Percentiles rank a stretch among this genome's conserved stretches.
Evolutionary conservation across 1,284 basidiomycete genomes (phyloP).

Genomic region (Rhodofomes roseus): DNA sequence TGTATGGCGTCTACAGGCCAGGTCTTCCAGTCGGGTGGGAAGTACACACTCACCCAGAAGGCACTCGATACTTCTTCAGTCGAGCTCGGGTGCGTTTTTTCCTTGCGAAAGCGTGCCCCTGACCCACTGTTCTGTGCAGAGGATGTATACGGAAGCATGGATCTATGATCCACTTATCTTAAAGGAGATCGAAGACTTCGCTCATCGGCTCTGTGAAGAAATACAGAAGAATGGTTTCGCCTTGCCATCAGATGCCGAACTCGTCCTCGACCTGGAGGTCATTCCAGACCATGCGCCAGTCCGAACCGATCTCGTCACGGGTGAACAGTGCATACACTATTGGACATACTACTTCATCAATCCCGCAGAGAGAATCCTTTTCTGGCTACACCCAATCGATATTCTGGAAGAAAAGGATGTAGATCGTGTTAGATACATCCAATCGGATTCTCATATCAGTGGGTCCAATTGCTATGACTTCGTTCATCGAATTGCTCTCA

Average conservation of each 20-base stretch:
- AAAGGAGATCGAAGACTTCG: slow-evolving; percentile 16
- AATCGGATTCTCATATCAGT: slow-evolving; percentile 39
- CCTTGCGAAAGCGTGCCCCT: no score
- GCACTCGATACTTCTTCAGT: slow-evolving; percentile 25
- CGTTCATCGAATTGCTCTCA: neutral
- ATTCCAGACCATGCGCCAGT: neutral
- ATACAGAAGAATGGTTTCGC: neutral
- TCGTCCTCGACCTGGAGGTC: slow-evolving; percentile 21
- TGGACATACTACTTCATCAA: slow-evolving; percentile 29
- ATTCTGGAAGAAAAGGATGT: slow-evolving; percentile 27
- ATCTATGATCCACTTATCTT: slow-evolving; percentile 14
- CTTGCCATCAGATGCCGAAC: slow-evolving; percentile 16
- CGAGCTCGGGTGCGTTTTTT: slow-evolving; percentile 13
- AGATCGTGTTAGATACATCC: slow-evolving; percentile 28
- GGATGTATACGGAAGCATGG: slow-evolving; percentile 25
- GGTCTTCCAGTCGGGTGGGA: slow-evolving; percentile 17
- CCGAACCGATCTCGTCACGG: neutral
- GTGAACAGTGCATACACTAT: slow-evolving; percentile 1
- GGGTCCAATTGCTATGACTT: slow-evolving; percentile 14
- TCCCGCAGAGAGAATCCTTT: slow-evolving; percentile 17
- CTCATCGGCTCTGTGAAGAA: slow-evolving; percentile 9
- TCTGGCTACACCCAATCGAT: no score
- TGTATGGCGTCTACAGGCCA: slow-evolving; percentile 6
- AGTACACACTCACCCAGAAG: slow-evolving; percentile 24
- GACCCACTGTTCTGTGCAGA: slow-evolving; percentile 4